A percentile compares a stretch with the other conserved stretches of the same genome.
These are phyloP conservation scores for Leccinum discolor DNA, from an alignment of 1,284 basidiomycete genomes.

Conservation along the genomic window DNA sequence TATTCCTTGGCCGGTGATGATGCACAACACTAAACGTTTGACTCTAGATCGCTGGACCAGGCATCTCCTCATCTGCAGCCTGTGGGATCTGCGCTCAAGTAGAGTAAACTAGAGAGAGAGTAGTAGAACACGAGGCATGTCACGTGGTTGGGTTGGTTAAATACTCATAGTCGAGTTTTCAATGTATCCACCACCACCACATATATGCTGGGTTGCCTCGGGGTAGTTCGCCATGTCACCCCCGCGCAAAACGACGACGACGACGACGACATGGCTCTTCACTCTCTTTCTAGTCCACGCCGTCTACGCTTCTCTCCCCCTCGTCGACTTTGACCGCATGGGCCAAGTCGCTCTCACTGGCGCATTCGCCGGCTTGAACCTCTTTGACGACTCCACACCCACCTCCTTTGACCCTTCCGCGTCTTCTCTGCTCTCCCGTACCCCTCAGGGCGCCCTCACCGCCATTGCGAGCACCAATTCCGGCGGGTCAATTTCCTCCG, in stretches of 20 bases:
- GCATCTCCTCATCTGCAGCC: conserved; percentile 34
- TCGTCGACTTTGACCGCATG: conserved; percentile 90
- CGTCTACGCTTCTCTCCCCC: conserved; percentile 62
- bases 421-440: conserved; percentile 71
- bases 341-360: conserved; percentile 87
- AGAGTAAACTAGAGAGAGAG: background rate
- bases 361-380: conserved; percentile 82
- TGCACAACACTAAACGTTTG: background rate
- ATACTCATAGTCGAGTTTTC: background rate
- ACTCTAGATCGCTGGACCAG: conserved; percentile 28
- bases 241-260: background rate
- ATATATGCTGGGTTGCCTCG: no score
- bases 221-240: background rate
- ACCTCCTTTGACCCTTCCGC: conserved; percentile 70
- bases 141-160: background rate
- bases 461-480: conserved; percentile 70
- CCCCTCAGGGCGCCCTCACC: conserved; percentile 62
- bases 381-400: conserved; percentile 62
- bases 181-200: conserved; percentile 7
- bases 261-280: conserved; percentile 13
- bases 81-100: conserved; percentile 18
- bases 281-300: conserved; percentile 18
- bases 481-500: conserved; percentile 68
- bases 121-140: background rate
- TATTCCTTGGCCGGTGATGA: background rate